Percentiles rank a stretch among this genome's conserved stretches.
phyloP scores from a whole-genome alignment of 78 protist species.

The Dictyostelium capitatum region DNA sequence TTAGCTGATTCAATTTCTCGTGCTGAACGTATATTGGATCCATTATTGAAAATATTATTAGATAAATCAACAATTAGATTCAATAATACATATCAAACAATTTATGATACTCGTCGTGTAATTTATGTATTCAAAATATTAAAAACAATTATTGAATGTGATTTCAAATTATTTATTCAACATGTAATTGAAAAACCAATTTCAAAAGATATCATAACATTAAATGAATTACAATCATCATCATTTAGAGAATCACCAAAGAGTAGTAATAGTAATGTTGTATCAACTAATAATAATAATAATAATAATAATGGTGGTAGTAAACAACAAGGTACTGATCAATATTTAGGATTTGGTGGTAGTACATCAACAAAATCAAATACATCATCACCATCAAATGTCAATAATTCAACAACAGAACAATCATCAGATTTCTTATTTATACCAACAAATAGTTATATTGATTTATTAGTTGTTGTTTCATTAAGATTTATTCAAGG shows the following conservation, averaged over 20 bases:
- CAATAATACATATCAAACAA: slow-evolving; percentile 50
- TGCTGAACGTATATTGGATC: slow-evolving; percentile 81
- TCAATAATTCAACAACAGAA: neutral
- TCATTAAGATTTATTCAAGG: slow-evolving; percentile 68
- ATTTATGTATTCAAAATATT: slow-evolving; percentile 74
- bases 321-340: neutral
- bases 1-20: slow-evolving; percentile 65
- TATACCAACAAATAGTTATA: slow-evolving; percentile 69
- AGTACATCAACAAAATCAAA: neutral
- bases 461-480: slow-evolving; percentile 72
- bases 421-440: slow-evolving; percentile 64
- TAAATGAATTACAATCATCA: slow-evolving; percentile 45
- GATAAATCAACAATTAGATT: slow-evolving; percentile 63
- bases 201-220: slow-evolving; percentile 43
- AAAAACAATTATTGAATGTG: slow-evolving; percentile 69
- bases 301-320: neutral
- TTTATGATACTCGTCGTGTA: slow-evolving; percentile 71
- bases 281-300: neutral
- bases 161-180: slow-evolving; percentile 76
- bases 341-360: neutral
- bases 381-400: neutral
- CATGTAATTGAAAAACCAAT: slow-evolving; percentile 83
- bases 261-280: neutral
- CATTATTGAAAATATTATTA: slow-evolving; percentile 51
- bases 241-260: slow-evolving; percentile 42